Evolutionary conservation across 108 stramenopile genomes (phyloP), one percentile per base, ranked within the genome.

Genomic region (Chaetoceros tenuissimus): DNA sequence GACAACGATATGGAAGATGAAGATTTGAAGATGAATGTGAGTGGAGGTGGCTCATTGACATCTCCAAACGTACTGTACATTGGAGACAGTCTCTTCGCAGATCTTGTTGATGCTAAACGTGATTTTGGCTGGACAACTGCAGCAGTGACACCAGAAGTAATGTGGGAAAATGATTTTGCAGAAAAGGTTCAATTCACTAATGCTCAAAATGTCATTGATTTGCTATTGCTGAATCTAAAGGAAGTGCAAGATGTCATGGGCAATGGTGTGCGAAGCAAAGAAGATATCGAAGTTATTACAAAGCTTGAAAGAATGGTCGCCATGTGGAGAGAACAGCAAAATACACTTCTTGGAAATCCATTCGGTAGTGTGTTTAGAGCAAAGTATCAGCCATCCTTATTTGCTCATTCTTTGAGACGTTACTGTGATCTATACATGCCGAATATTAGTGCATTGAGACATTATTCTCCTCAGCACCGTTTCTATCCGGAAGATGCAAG

Each of bases 71-170:
- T 97, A 0, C 68, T 98, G 59, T 98, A 96, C 66, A 79, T 98
- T 55, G 97, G 97, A 20, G 97, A 98, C 57, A 92, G 91, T 24
- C 68, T 98, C 16, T 96, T 96, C 74, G 96, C 97, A n/a, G 96
- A 98, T 79, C 64, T 98, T 29, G 96, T 97, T 7, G 95, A 96
- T 62, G 96, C 95, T 8, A 94, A 96, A 31, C 82, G 89, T 16
- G 87, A 90, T 59, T 90, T 74, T 52, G 87, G 88, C 2, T 94
- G 93, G 93, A 85, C 74, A 19, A 94, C 92, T 20, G 92, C 86
- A n/a, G 92, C 86, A 19, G 89, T 94, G 13, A 80, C 84, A 8
- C 85, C 91, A 2, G 91, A 92, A 47, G 85, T 92, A 2, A 68
- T 62, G 19, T 48, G 52, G 57, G 34, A 40, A 40, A 40, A 5